phyloP scores from a whole-genome alignment of 371 early-diverging fungal genomes.

The Entomophthora muscae region DNA sequence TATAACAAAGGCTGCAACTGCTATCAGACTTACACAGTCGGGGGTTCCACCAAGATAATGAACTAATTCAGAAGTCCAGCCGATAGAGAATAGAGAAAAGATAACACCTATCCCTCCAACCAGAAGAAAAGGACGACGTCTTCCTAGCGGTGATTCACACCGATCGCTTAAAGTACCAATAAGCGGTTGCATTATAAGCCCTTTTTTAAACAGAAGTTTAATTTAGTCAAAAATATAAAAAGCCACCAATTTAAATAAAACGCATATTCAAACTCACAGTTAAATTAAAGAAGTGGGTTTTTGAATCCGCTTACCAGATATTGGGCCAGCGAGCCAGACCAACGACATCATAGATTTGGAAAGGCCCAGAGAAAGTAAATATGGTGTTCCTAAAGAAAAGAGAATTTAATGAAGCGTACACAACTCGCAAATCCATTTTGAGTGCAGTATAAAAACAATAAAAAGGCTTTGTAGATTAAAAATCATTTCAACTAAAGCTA shows the following conservation, averaged over 20 bases:
- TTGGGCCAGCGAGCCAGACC: constrained; percentile 92
- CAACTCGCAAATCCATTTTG: too few relatives aligned
- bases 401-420: too few relatives aligned
- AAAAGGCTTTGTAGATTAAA: not conserved
- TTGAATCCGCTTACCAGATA: constrained; percentile 67
- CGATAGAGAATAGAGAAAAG: constrained; percentile 44
- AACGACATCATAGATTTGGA: constrained; percentile 68
- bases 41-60: constrained; percentile 18
- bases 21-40: constrained; percentile 26
- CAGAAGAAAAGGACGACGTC: constrained; percentile 52
- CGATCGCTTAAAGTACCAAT: constrained; percentile 60
- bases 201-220: too few relatives aligned
- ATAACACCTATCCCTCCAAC: constrained; percentile 46
- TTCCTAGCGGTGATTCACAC: constrained; percentile 43
- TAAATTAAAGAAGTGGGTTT: too few relatives aligned
- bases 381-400: constrained; percentile 55
- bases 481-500: not conserved
- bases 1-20: constrained; percentile 62
- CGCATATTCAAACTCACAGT: too few relatives aligned
- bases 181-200: constrained; percentile 65
- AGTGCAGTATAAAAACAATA: not conserved
- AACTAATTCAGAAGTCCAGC: constrained; percentile 62
- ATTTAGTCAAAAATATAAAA: too few relatives aligned
- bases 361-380: constrained; percentile 67
- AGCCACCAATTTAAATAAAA: too few relatives aligned